These are phyloP conservation scores for Globisporangium lucens DNA, from an alignment of 352 stramenopile species.

Conservation along the genomic window DNA sequence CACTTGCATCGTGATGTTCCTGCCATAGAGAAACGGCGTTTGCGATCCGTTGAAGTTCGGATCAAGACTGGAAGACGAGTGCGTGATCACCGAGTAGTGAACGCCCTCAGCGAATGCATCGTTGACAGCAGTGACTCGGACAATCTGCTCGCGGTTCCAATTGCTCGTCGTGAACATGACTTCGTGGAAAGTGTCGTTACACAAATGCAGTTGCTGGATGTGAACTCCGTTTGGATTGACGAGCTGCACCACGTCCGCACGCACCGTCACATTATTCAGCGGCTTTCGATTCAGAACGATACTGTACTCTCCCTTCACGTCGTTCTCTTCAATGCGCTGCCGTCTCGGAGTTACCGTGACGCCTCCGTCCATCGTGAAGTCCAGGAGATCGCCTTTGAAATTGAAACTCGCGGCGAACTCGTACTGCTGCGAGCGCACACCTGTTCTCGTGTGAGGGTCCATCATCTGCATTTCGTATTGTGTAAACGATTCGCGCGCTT, in stretches of 20 bases:
- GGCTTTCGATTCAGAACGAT: constrained; percentile 70
- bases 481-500: constrained; percentile 36
- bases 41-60: constrained; percentile 47
- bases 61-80: constrained; percentile 40
- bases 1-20: constrained; percentile 61
- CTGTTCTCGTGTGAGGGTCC: constrained; percentile 32
- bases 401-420: constrained; percentile 58
- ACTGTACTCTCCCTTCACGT: constrained; percentile 47
- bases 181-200: constrained; percentile 12
- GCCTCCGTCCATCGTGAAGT: constrained; percentile 71
- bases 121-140: constrained; percentile 52
- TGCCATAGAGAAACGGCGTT: constrained; percentile 61
- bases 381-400: constrained; percentile 49
- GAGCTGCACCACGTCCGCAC: constrained; percentile 37
- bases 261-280: constrained; percentile 42
- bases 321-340: constrained; percentile 48
- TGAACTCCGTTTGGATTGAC: constrained; percentile 20
- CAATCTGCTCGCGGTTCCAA: constrained; percentile 70
- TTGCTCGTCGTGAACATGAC: constrained; percentile 49
- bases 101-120: constrained; percentile 53
- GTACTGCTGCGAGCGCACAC: constrained; percentile 28
- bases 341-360: constrained; percentile 50
- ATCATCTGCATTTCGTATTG: constrained; percentile 55
- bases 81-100: constrained; percentile 59
- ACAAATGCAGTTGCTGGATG: constrained; percentile 48